These are phyloP conservation scores for Chaetomium cochliodes DNA, from an alignment of 495 filamentous ascomycete genomes.

Conservation along the genomic window DNA sequence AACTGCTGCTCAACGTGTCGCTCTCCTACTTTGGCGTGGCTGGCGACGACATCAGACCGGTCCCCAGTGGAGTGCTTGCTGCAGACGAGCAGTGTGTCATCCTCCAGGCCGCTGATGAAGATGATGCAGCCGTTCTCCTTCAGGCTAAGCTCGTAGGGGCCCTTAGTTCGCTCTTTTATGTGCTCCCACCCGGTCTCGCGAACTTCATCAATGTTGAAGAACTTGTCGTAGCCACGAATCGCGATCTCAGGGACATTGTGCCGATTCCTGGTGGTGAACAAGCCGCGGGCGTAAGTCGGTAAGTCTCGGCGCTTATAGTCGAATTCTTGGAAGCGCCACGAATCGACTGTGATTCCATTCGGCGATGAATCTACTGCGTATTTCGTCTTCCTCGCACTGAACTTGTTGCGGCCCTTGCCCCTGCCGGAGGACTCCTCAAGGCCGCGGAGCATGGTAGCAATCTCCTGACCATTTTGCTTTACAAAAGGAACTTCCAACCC, in stretches of 20 bases:
- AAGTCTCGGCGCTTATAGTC: slow-evolving; percentile 85
- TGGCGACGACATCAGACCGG: slow-evolving; percentile 63
- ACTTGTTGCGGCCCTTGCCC: slow-evolving; percentile 48
- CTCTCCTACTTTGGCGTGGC: slow-evolving; percentile 86
- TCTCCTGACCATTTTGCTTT: slow-evolving; percentile 63
- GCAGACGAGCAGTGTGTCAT: slow-evolving; percentile 84
- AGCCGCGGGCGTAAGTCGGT: slow-evolving; percentile 85
- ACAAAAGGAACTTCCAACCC: slow-evolving; percentile 49
- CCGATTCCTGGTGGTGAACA: slow-evolving; percentile 73
- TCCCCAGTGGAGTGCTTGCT: slow-evolving; percentile 95
- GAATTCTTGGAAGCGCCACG: slow-evolving; percentile 91
- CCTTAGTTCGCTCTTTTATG: slow-evolving; percentile 71
- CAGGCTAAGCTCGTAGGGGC: slow-evolving; percentile 91
- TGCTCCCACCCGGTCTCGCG: slow-evolving; percentile 75
- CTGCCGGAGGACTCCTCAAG: slow-evolving; percentile 58
- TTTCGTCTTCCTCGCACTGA: slow-evolving; percentile 68
- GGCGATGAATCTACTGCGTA: slow-evolving; percentile 62
- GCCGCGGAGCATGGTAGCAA: slow-evolving; percentile 55
- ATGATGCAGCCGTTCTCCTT: slow-evolving; percentile 99
- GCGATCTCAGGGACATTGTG: slow-evolving; percentile 71
- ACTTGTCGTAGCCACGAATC: slow-evolving; percentile 93
- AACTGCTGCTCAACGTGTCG: slow-evolving; percentile 81
- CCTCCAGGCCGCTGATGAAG: slow-evolving; percentile 88
- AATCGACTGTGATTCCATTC: slow-evolving; percentile 66
- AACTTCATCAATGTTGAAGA: slow-evolving; percentile 90